These are phyloP conservation scores for Ceratocystis huliohia DNA, from an alignment of 2,329 filamentous ascomycete genomes.

Conservation along the genomic window DNA sequence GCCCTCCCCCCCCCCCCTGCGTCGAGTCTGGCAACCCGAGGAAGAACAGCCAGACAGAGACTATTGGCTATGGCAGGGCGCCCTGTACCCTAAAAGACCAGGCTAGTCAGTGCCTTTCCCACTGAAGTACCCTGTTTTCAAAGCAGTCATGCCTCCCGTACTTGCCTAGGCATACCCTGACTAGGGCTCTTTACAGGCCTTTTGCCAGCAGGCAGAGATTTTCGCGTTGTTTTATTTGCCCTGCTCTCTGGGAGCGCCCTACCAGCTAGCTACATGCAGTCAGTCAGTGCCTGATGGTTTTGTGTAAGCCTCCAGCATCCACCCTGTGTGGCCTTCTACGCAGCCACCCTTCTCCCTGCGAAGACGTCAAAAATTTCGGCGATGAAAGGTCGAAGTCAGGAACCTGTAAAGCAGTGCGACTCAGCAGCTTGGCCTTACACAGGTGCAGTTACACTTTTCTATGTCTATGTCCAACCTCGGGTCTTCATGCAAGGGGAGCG, in stretches of 20 bases:
- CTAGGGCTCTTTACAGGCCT: neutral
- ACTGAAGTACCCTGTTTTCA: conserved; percentile 8
- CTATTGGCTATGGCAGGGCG: neutral
- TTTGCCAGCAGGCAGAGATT: neutral
- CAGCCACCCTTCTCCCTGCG: neutral
- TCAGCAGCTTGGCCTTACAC: neutral
- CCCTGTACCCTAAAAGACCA: neutral
- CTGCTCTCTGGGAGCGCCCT: neutral
- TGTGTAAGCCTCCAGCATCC: too few relatives aligned
- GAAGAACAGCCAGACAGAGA: neutral
- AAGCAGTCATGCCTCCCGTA: neutral
- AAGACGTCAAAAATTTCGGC: neutral
- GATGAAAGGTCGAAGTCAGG: neutral
- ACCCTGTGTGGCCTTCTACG: too few relatives aligned
- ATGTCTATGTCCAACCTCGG: neutral
- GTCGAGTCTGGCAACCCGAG: neutral
- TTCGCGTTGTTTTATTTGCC: neutral
- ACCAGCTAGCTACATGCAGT: too few relatives aligned
- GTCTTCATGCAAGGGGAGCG: neutral
- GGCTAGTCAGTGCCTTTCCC: too few relatives aligned
- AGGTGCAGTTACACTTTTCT: neutral
- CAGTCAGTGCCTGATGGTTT: too few relatives aligned
- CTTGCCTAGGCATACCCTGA: neutral
- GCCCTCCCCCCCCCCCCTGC: neutral
- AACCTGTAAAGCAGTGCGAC: neutral